Base-by-base conservation (phyloP, 2,329 filamentous ascomycete species). In the Botrytis fabae region DNA sequence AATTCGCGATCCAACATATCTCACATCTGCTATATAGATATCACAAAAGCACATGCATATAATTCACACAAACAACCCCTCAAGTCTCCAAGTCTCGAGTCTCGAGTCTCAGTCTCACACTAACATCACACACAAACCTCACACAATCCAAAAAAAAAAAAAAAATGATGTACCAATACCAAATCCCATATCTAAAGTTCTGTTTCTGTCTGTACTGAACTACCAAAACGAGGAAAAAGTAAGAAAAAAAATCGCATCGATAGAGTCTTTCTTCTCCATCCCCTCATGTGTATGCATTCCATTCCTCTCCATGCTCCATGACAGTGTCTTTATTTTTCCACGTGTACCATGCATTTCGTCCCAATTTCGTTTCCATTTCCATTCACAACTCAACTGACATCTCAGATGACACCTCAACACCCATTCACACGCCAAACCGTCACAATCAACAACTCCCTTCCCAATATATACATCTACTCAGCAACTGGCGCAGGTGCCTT, bases 401-500 rank as follows among this genome's bases (percentile, higher is more conserved):
- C 22, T 38, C 69, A 28, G 22, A 38, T 32, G 44, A 25, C 35
- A 63, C 60, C 54, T 61, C 38, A 62, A 64, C 60, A 63, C 44
- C 69, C n/a, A 9, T 25, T 10, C n/a, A 22, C n/a, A 57, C 35
- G 8, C 25, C 35, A 57, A 28, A 5, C 4, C 14, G 60, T 54
- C 66, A 28, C 73, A 69, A 61, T 48, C 32, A 35, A 42, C 48
- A 70, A 38, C 25, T 59, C 40, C 51, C 44, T 51, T 48, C n/a
- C 4, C 28, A 60, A 51, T 46, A 46, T 42, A 66, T 75, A 72
- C 76, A 78, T 70, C 59, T 77, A 75, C 32, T 73, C 62, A 65
- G 75, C 78, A 69, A 77, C 75, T 44, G 76, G 70, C 18, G 63
- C 77, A 70, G 78, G 70, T 32, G 63, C 77, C 71, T 78, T 74